Evolutionary conservation across 805 yeast species (phyloP), one percentile per base, ranked within the genome.

Genomic region (Nakazawaea wyomingensis): DNA sequence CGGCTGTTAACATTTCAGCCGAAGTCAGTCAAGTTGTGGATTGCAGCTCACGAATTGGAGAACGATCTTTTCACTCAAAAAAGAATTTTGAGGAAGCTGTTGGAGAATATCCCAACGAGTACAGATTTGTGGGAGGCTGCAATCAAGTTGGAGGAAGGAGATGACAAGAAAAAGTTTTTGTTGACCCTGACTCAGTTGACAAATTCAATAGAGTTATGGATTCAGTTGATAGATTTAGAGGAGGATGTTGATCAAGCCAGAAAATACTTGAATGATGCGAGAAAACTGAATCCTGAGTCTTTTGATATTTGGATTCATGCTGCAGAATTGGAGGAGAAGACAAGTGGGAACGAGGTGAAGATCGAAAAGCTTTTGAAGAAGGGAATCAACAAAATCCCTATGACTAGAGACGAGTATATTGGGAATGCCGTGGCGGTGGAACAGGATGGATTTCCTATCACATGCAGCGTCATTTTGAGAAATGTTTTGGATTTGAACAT

Each of bases 101-200:
- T 91, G 11, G 89, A 82, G 46, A 68, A 64, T 20, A 54, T 82
- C 4, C 93, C 96, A 0, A 54, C 56, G 2, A 72, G 71, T 43
- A 75, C 64, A 5, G 57, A 62, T 2, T 57, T 91, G n/a, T 91
- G 99, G 99, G 61, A 74, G 39, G 62, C 65, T 20, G 71, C 85
- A 1, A 72, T 85, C 1, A 72, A 74, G 8, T 54, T 76, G 37
- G 96, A 90, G 54, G 74, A 76, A 20, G 50, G 57, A 1, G 61
- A 59, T 0, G 79, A 79, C 42, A 76, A 72, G 1, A 54, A 64
- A 17, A 74, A 75, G 48, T 69, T 89, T 44, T 59, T 87, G 3
- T 48, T 55, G 1, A 82, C 82, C 42, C 91, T 96, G 0, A 69
- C 82, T 0, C 85, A 82, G 47, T 57, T 87, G 19, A 89, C 96